Conservation (phyloP, 2,329 filamentous ascomycete genomes). For the Colletotrichum sp. region DNA sequence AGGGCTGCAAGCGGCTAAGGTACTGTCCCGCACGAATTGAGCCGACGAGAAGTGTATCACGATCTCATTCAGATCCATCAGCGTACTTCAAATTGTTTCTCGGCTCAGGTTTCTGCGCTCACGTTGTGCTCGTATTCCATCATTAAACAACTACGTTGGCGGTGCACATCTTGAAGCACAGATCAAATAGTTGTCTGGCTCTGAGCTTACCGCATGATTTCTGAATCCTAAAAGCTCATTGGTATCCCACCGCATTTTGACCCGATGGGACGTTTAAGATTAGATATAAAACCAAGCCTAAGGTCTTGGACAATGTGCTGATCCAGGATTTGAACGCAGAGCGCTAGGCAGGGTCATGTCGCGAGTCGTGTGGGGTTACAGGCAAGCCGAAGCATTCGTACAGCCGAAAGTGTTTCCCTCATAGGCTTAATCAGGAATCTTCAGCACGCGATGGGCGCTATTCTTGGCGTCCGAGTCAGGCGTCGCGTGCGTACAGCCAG, state of each 20-base stretch:
- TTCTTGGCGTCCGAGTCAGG: neutral
- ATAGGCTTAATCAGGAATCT: neutral
- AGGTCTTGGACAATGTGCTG: neutral
- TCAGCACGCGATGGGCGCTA: neutral
- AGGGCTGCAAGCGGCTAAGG: neutral
- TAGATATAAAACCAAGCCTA: neutral
- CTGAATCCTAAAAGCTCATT: neutral
- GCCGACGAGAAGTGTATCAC: neutral
- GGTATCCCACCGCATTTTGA: neutral
- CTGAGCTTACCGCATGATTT: neutral
- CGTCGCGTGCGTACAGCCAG: neutral
- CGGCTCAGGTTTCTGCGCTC: accelerated
- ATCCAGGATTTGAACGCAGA: neutral
- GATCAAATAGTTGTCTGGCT: neutral
- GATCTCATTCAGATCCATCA: accelerated
- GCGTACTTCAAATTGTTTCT: accelerated
- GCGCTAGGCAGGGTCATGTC: neutral
- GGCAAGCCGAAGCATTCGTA: neutral
- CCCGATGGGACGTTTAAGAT: neutral
- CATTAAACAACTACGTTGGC: neutral
- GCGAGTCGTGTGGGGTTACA: neutral
- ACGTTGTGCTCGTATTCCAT: neutral
- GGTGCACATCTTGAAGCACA: neutral
- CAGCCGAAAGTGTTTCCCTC: neutral
- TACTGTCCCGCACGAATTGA: neutral